Base-by-base conservation (phyloP, 352 stramenopile genomes). In the Globisporangium viniferum region DNA sequence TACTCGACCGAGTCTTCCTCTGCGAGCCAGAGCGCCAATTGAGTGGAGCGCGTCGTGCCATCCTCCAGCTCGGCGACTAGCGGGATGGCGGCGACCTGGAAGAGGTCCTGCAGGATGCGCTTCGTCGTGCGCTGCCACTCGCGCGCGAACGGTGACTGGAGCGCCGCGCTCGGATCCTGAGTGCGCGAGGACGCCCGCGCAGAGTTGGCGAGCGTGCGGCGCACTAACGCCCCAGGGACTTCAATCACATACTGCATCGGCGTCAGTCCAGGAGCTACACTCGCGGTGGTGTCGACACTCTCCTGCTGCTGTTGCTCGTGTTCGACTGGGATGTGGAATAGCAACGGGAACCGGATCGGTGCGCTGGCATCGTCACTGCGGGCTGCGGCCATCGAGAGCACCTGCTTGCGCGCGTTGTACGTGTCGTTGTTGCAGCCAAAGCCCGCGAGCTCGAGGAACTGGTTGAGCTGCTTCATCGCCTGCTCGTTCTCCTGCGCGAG, bases 401-500 rank as follows among this genome's bases (percentile, higher is more conserved):
- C 68, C 36, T 88, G 80, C 55, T 80, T 82, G 20, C 82, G 83
- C 15, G 82, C 77, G 53, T 73, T 73, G 68, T 78, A 84, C 5
- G 78, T 75, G 73, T 92, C 80, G 73, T 88, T 90, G 69, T 91
- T 91, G 70, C 85, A 93, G 59, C 80, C 85, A 20, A 72, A 77
- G 8, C 74, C 57, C 18, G 85, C 85, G 56, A 93, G 72, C 62
- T 87, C 81, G 18, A 93, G 70, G 67, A 92, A 93, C 57, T 83
- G 69, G 71, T 93, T 93, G 61, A 93, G 79, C 59, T 90, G 77
- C 71, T 93, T 93, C n/a, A 93, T 75, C 15, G 85, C 84, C 20
- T 85, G 69, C 69, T 91, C 85, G 56, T 93, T 91, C 66, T 80
- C 71, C 22, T 68, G 68, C n/a, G 81, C 82, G 22, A 87, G 64